Conservation (phyloP, 2,329 filamentous ascomycete genomes). For the Aspergillus texensis region DNA sequence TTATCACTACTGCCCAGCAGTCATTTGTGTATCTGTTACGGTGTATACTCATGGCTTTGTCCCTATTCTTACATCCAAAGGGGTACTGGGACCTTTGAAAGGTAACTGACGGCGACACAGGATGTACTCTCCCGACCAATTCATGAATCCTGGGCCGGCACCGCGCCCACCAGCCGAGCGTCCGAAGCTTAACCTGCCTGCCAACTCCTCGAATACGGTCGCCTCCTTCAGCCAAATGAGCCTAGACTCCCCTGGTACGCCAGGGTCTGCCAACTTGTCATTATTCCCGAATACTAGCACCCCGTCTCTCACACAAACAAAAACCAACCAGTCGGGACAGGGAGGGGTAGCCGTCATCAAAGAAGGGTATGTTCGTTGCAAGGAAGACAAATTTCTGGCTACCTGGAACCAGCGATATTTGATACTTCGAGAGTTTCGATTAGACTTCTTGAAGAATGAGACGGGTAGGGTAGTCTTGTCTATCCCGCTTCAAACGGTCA, state of each 20-base stretch:
- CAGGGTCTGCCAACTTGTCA: constrained; percentile 56
- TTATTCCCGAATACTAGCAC: constrained; percentile 71
- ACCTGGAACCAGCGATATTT: constrained; percentile 92
- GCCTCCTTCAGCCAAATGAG: constrained; percentile 72
- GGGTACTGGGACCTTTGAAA: neutral
- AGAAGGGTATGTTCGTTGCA: constrained; percentile 60
- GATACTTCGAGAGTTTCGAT: constrained; percentile 85
- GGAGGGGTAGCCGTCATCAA: constrained; percentile 75
- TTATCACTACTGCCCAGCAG: neutral
- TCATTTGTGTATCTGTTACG: neutral
- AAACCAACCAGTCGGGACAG: constrained; percentile 62
- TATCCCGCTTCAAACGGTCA: constrained; percentile 82
- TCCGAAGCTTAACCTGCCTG: constrained; percentile 75
- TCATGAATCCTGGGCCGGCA: constrained; percentile 97
- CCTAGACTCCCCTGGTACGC: constrained; percentile 66
- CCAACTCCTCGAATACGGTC: constrained; percentile 68
- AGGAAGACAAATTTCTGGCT: constrained; percentile 79
- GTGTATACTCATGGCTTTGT: neutral
- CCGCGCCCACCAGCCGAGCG: constrained; percentile 85
- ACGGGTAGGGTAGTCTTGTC: constrained; percentile 85
- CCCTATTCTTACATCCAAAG: neutral
- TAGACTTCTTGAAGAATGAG: constrained; percentile 93
- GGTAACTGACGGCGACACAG: constrained; percentile 17
- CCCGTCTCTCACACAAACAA: constrained; percentile 65
- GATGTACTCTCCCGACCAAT: constrained; percentile 67